Evolutionary conservation across 2,329 filamentous ascomycete species (phyloP), one percentile per base, ranked within the genome.

Genomic region (Ilyonectria mors-panacis): DNA sequence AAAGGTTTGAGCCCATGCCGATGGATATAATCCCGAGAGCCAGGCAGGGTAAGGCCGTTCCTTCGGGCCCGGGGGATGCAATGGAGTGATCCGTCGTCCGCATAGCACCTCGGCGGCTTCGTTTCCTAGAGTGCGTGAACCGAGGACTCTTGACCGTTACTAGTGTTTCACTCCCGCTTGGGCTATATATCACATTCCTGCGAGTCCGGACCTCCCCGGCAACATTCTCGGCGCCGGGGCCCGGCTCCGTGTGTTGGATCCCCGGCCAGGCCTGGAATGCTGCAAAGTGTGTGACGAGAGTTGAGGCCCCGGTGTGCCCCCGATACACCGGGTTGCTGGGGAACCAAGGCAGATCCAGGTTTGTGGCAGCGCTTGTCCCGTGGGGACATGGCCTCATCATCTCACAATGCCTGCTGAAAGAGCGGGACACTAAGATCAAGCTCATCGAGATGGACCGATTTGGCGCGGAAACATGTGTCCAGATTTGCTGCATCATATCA

Each of bases 191-290:
- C 73, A 74, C 68, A 75, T 75, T 75, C 73, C 73, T 73, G 48
- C 33, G 56, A 33, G 47, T 13, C 55, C 69, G 59, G 55, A 63
- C 59, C 68, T 54, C 62, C 57, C 68, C 71, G 65, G 69, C 64
- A 62, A 70, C 73, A 75, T 72, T 73, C 73, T 75, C 72, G 66
- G 64, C 65, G 33, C 42, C 59, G 65, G 73, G 70, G 61, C 35
- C 70, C 71, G 71, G 65, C 57, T 74, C 71, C 71, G 73, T 73
- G 56, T 30, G 51, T 33, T 28, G 21, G 59, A 56, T 61, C 66
- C 48, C 64, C 63, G 62, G 68, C 54, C 59, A 54, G 64, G 61
- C 17, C 69, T 68, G 73, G 73, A 75, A 75, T 75, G 73, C 54
- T 68, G 45, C 63, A 61, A 50, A 59, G 54, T 65, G 67, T 69